Conservation (phyloP, 306 rosid species). For the Calophaca sinica region DNA sequence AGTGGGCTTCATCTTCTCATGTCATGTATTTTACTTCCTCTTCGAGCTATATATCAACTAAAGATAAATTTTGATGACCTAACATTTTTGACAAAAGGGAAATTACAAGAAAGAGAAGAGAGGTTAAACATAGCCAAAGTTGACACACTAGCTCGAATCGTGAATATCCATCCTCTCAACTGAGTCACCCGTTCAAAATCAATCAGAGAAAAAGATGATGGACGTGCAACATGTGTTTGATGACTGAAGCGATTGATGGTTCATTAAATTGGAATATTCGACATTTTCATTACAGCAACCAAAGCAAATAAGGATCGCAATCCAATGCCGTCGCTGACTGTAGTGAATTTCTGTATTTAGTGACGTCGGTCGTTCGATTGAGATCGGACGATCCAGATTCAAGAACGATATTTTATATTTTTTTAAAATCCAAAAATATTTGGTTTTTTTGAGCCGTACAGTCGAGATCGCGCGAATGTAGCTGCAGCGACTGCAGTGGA, state of each 20-base stretch:
- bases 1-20: neutral
- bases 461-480: too few species aligned
- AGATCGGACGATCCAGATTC: too few species aligned
- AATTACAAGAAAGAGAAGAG: constrained; percentile 28
- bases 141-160: neutral
- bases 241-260: constrained; percentile 24
- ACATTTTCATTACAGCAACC: neutral
- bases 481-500: too few species aligned
- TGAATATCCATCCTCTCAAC: too few species aligned
- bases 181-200: constrained; percentile 44
- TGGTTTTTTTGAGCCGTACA: too few species aligned
- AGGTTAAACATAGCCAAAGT: constrained; percentile 16
- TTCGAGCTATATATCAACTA: constrained; percentile 37
- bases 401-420: too few species aligned
- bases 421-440: too few species aligned
- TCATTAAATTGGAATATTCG: constrained; percentile 17
- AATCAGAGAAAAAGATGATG: constrained; percentile 36
- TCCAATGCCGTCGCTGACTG: too few species aligned
- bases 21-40: constrained; percentile 44
- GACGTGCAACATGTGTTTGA: constrained; percentile 37
- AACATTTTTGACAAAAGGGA: constrained; percentile 26
- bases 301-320: neutral
- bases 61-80: neutral
- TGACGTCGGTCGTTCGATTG: too few species aligned
- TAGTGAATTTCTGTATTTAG: too few species aligned